Evolutionary conservation across 805 yeast species (phyloP), one percentile per base, ranked within the genome.

Genomic region (Scheffersomyces coipomensis): DNA sequence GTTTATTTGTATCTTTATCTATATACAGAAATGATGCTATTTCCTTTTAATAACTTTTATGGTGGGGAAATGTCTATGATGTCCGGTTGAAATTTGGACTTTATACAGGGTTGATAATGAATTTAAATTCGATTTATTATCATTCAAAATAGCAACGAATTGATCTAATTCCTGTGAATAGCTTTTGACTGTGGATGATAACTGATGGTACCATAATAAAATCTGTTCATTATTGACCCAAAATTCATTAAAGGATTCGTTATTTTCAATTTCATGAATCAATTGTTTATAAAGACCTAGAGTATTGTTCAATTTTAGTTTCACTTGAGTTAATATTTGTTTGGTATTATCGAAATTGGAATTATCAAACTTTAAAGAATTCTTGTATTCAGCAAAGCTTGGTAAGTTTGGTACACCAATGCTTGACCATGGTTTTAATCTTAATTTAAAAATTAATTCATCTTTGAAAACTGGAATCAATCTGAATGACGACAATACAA

Each of bases 351-450:
- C 30, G 5, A 18, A 15, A 5, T n/a, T 5, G 5, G 30, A 13
- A 27, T 27, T 27, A 27, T 27, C 30, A 27, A 36, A 19, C 19
- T 31, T 29, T n/a, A 47, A 38, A 2, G 63, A 52, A 11, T 43
- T 44, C 30, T 40, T 30, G 44, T 63, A 71, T 23, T 71, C 72
- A 11, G 52, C 60, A 48, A 62, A 81, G 0, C 68, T 54, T 2
- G 91, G 89, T 30, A 78, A 51, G 21, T 71, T 73, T 1, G 97
- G 97, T 9, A 80, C 79, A 0, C 95, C 96, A 16, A 89, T 83
- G 0, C 88, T 76, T 17, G 83, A 76, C 65, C 85, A 87, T 3
- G 93, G 81, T 56, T 88, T 88, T 76, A 88, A 73, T 48, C 95
- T 76, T 33, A 88, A 63, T 9, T 55, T 46, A 38, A 48, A 66